A percentile compares a stretch with the other conserved stretches of the same genome.
phyloP scores from a whole-genome alignment of 2,329 filamentous ascomycete genomes.

The Beauveria caledonica region DNA sequence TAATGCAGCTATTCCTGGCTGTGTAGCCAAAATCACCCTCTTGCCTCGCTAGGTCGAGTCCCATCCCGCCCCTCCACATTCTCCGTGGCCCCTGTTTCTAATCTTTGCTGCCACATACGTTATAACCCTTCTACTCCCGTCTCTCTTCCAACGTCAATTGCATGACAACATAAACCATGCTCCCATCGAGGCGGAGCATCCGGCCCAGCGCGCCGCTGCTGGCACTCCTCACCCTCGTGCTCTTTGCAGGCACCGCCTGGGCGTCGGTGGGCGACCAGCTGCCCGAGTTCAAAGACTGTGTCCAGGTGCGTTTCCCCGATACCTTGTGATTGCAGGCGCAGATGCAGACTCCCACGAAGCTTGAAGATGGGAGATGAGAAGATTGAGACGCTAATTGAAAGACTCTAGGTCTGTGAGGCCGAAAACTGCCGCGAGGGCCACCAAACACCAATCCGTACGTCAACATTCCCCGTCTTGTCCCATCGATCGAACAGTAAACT shows the following conservation, averaged over 20 bases:
- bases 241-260: slow-evolving; percentile 37
- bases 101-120: background rate
- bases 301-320: slow-evolving; percentile 49
- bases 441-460: slow-evolving; percentile 61
- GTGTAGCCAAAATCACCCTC: too few species aligned
- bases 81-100: background rate
- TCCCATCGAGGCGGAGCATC: slow-evolving; percentile 24
- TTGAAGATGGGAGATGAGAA: background rate
- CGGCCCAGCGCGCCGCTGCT: slow-evolving; percentile 24
- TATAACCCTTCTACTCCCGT: background rate
- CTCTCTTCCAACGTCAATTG: background rate
- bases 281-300: slow-evolving; percentile 80
- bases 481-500: background rate
- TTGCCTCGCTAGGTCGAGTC: background rate
- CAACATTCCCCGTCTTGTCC: slow-evolving; percentile 8
- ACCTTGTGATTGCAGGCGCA: too few species aligned
- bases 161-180: slow-evolving; percentile 18
- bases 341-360: background rate
- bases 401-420: slow-evolving; percentile 61
- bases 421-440: slow-evolving; percentile 69
- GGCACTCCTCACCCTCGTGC: slow-evolving; percentile 26
- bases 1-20: too few species aligned
- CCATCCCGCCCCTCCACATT: background rate
- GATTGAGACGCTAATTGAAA: background rate
- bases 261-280: slow-evolving; percentile 80